Base-by-base conservation (phyloP, 176 grass and related monocot genomes). In the Paspalum vaginatum region DNA sequence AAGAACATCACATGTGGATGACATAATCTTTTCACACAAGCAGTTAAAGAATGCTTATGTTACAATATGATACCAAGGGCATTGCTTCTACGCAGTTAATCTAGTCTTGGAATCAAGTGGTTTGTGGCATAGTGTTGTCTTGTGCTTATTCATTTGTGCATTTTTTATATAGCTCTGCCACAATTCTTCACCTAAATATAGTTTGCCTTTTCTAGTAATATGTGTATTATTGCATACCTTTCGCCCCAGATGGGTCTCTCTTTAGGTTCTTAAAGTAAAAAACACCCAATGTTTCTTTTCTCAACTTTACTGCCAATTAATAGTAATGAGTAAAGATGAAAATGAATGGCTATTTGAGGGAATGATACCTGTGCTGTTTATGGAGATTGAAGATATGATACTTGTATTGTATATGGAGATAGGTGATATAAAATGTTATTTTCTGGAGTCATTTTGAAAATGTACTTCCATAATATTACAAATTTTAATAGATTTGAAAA, bases 1-100 rank as follows among this genome's bases (percentile, higher is more conserved):
- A 26, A 57, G 71, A 65, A 81, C 25, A 69, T 84, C 44, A 75
- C 45, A 77, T 17, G 14, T 41, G 24, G 71, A 16, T 77, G 78
- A 52, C 78, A 32, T 4, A 77, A 58, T 85, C 65, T 67, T 60
- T 61, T 65, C 65, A 25, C 58, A 0, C 49, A 37, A 85, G 37
- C 56, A 14, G 49, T 66, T 39, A 8, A 79, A 22, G 17, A 38
- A 62, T 80, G 22, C 15, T 76, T 76, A 40, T 70, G 17, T 59
- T 77, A 55, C 46, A 14, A 83, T 78, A 14, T 26, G 8, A 73
- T 68, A 49, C 20, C 26, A 61, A 6, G 6, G n/a, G 37, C 48
- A 61, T 71, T 15, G 7, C 17, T 60, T 84, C 48, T 49, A 79
- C 48, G 49, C 61, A 37, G 58, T 47, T 77, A 42, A 27, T 57